These are phyloP conservation scores for Klebsormidium nitens DNA, from an alignment of 139 green algal genomes.

Conservation along the genomic window DNA sequence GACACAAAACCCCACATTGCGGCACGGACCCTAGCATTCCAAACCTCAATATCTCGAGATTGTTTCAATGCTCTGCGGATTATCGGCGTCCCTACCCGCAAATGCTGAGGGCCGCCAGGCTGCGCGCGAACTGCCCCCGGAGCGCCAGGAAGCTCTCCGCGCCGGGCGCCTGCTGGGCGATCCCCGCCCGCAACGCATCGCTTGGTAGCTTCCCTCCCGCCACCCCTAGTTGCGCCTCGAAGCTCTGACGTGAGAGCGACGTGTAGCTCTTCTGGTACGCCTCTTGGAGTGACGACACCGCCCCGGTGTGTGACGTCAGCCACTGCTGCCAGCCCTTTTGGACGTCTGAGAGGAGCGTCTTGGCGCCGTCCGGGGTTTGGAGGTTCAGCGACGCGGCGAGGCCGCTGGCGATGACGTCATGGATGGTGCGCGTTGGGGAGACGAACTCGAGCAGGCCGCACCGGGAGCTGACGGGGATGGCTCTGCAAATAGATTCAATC, in stretches of 20 bases:
- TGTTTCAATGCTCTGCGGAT: too few species aligned
- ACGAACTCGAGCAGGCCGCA: constrained; percentile 64
- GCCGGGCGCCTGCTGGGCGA: constrained; percentile 23
- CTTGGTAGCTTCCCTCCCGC: constrained; percentile 33
- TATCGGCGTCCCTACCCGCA: constrained; percentile 52
- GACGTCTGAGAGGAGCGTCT: too few species aligned
- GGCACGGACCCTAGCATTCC: too few species aligned
- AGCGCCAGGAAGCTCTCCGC: constrained; percentile 52
- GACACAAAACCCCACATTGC: too few species aligned
- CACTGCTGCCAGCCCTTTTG: too few species aligned
- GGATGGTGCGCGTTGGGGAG: constrained; percentile 36
- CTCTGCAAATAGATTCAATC: too few species aligned
- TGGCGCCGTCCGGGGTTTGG: too few species aligned
- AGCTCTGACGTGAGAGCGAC: background rate
- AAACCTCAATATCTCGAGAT: too few species aligned
- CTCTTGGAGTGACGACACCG: too few species aligned
- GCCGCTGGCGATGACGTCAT: constrained; percentile 8
- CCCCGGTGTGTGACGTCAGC: too few species aligned
- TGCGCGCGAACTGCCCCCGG: constrained; percentile 38
- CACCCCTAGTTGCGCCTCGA: background rate
- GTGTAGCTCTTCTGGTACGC: constrained; percentile 24
- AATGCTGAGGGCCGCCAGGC: constrained; percentile 45
- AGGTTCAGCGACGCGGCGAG: background rate
- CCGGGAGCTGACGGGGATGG: constrained; percentile 50
- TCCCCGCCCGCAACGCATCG: constrained; percentile 45